Percentiles rank a stretch among this genome's conserved stretches.
phyloP scores from a whole-genome alignment of 2,329 filamentous ascomycete species.

The Neofusicoccum sp. region DNA sequence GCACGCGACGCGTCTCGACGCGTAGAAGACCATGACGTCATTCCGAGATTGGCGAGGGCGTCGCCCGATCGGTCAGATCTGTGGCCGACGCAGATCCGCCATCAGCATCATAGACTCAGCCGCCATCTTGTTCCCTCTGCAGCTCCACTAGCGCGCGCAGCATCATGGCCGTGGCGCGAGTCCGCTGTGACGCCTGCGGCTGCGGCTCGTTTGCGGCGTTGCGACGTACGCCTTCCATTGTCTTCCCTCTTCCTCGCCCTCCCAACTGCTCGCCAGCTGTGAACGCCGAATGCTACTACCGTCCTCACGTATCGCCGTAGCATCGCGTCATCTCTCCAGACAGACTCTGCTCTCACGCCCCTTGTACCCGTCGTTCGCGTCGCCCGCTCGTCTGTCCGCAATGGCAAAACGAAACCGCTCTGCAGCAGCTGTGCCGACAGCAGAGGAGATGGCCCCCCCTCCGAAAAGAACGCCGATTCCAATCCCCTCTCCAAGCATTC shows the following conservation, averaged over 20 bases:
- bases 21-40: neutral
- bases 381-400: neutral
- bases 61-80: slow-evolving; percentile 4
- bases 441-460: slow-evolving; percentile 5
- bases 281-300: neutral
- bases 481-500: neutral
- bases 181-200: neutral
- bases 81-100: slow-evolving; percentile 3
- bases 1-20: slow-evolving; percentile 11
- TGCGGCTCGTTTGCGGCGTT: neutral
- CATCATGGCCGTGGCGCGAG: slow-evolving; percentile 1
- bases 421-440: neutral
- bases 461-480: neutral
- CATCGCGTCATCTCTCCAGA: neutral
- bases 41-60: slow-evolving; percentile 6
- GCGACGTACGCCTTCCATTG: neutral
- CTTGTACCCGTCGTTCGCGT: neutral
- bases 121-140: neutral
- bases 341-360: neutral
- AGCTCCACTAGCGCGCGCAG: neutral
- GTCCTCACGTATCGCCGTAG: neutral
- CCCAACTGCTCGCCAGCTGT: neutral
- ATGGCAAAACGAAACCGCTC: slow-evolving; percentile 15
- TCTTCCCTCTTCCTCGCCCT: neutral
- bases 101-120: slow-evolving; percentile 11